Evolutionary conservation across 257 asterid species (phyloP).

Genomic region (Solanum rostratum): DNA sequence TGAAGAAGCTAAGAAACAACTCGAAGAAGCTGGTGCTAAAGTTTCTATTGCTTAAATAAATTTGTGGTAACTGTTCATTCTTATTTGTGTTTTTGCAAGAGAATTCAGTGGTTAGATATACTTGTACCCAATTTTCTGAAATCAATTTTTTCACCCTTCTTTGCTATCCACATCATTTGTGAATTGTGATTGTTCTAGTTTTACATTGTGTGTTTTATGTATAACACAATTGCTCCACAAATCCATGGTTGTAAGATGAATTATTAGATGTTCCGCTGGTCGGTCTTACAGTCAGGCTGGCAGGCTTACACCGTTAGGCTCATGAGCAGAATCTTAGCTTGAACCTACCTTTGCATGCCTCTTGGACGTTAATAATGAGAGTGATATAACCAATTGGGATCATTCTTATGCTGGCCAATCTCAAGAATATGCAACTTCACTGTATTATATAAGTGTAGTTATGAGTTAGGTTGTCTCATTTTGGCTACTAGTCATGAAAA

Average conservation of each 20-base stretch:
- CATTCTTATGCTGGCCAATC: background rate
- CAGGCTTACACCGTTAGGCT: background rate
- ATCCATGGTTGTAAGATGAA: background rate
- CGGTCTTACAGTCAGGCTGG: background rate
- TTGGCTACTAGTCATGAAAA: background rate
- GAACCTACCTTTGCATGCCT: background rate
- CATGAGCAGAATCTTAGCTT: background rate
- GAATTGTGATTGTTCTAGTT: background rate
- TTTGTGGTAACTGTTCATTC: background rate
- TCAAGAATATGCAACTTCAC: background rate
- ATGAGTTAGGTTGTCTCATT: background rate
- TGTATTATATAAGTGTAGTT: background rate
- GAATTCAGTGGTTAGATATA: background rate
- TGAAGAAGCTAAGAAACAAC: slow-evolving; percentile 91
- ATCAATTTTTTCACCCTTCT: background rate
- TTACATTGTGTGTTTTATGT: background rate
- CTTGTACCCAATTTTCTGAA: background rate
- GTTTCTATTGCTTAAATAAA: slow-evolving; percentile 31
- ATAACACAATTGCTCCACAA: background rate
- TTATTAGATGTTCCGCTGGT: background rate
- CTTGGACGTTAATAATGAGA: background rate
- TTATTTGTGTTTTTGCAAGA: background rate
- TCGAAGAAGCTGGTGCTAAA: slow-evolving; percentile 81
- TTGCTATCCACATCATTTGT: background rate
- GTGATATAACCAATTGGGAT: background rate